phyloP scores from a whole-genome alignment of 2,329 filamentous ascomycete species.

The Alternaria consortialis region DNA sequence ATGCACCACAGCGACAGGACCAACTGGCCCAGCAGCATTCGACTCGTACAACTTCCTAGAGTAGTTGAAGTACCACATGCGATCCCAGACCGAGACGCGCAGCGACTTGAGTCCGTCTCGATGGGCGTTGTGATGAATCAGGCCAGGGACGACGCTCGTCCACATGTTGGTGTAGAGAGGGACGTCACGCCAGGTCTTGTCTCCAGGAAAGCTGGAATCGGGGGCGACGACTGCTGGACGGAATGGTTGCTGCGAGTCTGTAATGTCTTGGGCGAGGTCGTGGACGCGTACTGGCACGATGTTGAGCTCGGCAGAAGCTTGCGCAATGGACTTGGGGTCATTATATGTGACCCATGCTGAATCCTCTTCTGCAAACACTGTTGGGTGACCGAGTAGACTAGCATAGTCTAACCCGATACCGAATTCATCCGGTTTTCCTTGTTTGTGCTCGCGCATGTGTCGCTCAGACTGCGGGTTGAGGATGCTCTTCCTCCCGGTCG shows the following conservation, averaged over 20 bases:
- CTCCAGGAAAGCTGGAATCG: neutral
- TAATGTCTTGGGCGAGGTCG: neutral
- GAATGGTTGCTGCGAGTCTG: neutral
- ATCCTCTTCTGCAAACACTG: slow-evolving; percentile 6
- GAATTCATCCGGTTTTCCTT: neutral
- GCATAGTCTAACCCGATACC: slow-evolving; percentile 4
- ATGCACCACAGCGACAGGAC: neutral
- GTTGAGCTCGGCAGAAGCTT: neutral
- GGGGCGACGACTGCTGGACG: neutral
- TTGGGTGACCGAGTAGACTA: neutral
- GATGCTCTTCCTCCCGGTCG: neutral
- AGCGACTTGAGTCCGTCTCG: slow-evolving; percentile 2
- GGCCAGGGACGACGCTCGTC: neutral
- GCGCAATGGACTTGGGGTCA: neutral
- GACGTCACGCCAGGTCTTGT: neutral
- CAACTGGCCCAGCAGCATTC: neutral
- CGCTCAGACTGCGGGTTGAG: neutral
- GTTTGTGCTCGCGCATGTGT: neutral
- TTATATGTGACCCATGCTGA: neutral
- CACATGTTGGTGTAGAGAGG: slow-evolving; percentile 9
- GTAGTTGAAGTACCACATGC: slow-evolving; percentile 3
- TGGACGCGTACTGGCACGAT: slow-evolving; percentile 1
- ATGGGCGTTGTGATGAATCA: slow-evolving; percentile 7
- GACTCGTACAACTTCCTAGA: neutral
- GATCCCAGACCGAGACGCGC: slow-evolving; percentile 1